phyloP scores from a whole-genome alignment of 1,284 basidiomycete species.

The Trichosporon coremiiforme region DNA sequence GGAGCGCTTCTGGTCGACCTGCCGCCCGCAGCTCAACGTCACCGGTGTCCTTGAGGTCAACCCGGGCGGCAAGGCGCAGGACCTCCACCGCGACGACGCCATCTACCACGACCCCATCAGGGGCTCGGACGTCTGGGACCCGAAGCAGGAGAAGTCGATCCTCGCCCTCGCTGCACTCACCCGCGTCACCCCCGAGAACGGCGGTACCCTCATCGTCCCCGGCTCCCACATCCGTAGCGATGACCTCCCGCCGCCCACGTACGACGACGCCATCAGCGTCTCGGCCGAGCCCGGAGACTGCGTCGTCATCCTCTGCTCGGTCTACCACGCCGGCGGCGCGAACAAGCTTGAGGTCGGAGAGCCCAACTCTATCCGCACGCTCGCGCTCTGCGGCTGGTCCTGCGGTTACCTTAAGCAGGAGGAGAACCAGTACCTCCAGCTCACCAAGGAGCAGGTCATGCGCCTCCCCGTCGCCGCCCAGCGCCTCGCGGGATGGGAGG shows the following conservation, averaged over 20 bases:
- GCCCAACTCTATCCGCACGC: constrained; percentile 27
- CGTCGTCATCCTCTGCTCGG: constrained; percentile 30
- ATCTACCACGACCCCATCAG: constrained; percentile 31
- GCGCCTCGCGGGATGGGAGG: constrained; percentile 32
- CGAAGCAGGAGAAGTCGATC: constrained; percentile 29
- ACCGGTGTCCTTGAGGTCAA: constrained; percentile 31
- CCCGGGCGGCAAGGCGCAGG: constrained; percentile 31
- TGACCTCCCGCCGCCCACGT: constrained; percentile 29
- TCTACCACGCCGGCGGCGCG: constrained; percentile 32
- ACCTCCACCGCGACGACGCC: constrained; percentile 34
- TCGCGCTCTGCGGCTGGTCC: constrained; percentile 29
- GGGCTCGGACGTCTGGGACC: constrained; percentile 29
- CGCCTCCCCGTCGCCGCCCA: constrained; percentile 29
- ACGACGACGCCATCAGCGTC: constrained; percentile 30
- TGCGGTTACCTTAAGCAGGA: constrained; percentile 33
- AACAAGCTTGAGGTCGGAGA: constrained; percentile 27
- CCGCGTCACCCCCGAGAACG: constrained; percentile 30
- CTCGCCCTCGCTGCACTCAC: constrained; percentile 28
- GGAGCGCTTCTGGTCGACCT: constrained; percentile 30
- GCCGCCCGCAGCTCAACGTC: constrained; percentile 31
- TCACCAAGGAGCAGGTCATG: constrained; percentile 29
- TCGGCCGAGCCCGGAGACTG: constrained; percentile 30
- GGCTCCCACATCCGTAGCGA: constrained; percentile 32
- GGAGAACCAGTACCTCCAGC: constrained; percentile 36
- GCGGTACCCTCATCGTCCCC: constrained; percentile 32